Evolutionary conservation across 179 eudicot genomes (phyloP).

Genomic region (Amaranthus tricolor): DNA sequence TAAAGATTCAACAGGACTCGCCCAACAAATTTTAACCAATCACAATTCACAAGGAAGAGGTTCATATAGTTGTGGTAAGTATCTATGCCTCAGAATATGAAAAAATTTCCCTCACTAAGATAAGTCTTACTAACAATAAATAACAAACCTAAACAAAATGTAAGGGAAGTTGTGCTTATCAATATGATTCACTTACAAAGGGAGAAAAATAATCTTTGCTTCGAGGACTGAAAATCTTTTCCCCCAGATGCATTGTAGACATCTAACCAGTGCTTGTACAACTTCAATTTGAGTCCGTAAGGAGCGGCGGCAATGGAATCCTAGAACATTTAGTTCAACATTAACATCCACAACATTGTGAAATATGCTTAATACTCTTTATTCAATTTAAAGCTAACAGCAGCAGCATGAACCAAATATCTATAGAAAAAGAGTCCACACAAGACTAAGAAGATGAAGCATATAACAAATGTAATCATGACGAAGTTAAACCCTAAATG

Average conservation of each 20-base stretch:
- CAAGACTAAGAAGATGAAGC: background rate
- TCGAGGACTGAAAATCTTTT: slow-evolving; percentile 65
- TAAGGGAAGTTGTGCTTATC: background rate
- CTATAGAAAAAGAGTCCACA: background rate
- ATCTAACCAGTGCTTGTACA: slow-evolving; percentile 79
- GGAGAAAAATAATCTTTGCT: slow-evolving; percentile 68
- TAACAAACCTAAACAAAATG: background rate
- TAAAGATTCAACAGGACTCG: background rate
- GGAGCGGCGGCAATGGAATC: slow-evolving; percentile 36
- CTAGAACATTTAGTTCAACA: slow-evolving; percentile 38
- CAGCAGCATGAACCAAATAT: background rate
- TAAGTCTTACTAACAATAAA: background rate
- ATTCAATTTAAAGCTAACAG: background rate
- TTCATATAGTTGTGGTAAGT: background rate
- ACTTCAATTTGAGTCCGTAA: slow-evolving; percentile 55
- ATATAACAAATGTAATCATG: background rate
- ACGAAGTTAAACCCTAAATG: too few species aligned
- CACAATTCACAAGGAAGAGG: background rate
- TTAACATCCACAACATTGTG: slow-evolving; percentile 14
- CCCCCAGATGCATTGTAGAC: slow-evolving; percentile 58
- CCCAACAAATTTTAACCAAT: background rate
- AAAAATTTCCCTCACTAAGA: too few species aligned
- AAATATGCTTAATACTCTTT: background rate
- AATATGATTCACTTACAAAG: slow-evolving; percentile 64
- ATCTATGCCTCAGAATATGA: background rate